Evolutionary conservation across 1,284 basidiomycete species (phyloP), one percentile per base, ranked within the genome.

Genomic region (Fomitopsis palustris): DNA sequence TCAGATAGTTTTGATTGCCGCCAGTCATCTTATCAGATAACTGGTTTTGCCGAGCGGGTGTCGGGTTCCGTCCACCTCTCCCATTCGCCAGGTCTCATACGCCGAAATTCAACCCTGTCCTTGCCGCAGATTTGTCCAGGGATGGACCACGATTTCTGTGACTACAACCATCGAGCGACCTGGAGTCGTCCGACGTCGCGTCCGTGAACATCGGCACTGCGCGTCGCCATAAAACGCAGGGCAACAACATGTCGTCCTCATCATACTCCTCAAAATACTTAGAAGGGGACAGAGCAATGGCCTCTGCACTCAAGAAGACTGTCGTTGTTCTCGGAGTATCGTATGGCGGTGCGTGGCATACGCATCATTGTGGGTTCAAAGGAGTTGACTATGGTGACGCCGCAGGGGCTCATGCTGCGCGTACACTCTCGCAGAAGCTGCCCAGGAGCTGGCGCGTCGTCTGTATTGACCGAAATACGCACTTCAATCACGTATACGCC

Each of bases 381-480:
- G 14, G 5, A 14, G 17, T 25, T 47, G 12, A 47, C 23, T 19
- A 6, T 43, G 8, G 39, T 3, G 23, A 4, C 6, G 19, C 8
- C 21, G 17, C 59, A 80, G 81, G 81, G 53, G 71, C 74, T 23
- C 78, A 80, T 55, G 87, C 86, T 1, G 82, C 84, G 7, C 80
- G 82, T 57, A 64, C 86, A 21, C 79, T 92, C 39, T 79, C 83
- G 10, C 72, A 80, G 31, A 74, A 73, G 35, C 73, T 91, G 25
- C 87, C 88, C 3, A 67, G 74, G 21, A 81, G 75, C 27, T 90
- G 86, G 84, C 77, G 82, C 45, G 77, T 91, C 38, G 78, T 91
- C n/a, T 74, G 87, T n/a, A 78, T 91, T 42, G 89, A 92, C 67
- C 75, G 88, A 57, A 90, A 91, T 64, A 67, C 61, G 53, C 69